phyloP scores from a whole-genome alignment of 2,329 filamentous ascomycete species.

The Apiospora kogelbergensis region DNA sequence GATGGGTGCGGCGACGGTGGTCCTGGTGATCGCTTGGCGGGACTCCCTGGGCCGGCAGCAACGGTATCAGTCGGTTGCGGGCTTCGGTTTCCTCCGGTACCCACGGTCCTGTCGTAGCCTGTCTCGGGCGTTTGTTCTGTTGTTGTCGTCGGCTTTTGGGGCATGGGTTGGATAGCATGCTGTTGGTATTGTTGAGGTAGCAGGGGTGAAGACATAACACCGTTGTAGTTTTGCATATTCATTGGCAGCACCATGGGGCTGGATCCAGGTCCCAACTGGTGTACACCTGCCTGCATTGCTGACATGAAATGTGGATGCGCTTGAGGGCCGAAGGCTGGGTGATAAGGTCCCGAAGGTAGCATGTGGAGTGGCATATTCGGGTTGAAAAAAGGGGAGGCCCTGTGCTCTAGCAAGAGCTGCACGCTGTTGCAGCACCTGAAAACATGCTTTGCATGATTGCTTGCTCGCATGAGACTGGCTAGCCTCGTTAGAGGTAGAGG shows the following conservation, averaged over 20 bases:
- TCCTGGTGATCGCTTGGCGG: neutral
- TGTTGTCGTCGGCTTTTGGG: neutral
- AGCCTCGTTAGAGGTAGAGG: conserved; percentile 1
- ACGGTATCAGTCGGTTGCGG: neutral
- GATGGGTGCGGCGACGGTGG: conserved; percentile 16
- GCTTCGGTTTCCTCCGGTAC: neutral
- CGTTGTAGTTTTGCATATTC: conserved; percentile 18
- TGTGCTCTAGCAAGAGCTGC: conserved; percentile 26
- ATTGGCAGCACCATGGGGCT: conserved; percentile 28
- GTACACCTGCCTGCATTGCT: conserved; percentile 20
- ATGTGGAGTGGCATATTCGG: conserved; percentile 17
- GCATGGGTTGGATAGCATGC: neutral
- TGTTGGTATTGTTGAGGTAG: neutral
- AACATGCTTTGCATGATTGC: conserved; percentile 30
- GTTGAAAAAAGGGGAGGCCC: conserved; percentile 25
- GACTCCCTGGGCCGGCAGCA: neutral
- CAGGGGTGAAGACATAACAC: conserved; percentile 14
- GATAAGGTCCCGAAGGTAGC: neutral
- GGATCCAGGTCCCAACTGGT: conserved; percentile 21
- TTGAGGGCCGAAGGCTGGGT: conserved; percentile 22
- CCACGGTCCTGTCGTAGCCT: neutral
- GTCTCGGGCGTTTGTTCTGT: neutral
- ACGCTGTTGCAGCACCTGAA: conserved; percentile 27
- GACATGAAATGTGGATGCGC: conserved; percentile 28
- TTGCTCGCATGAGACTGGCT: conserved; percentile 20